A percentile compares a stretch with the other conserved stretches of the same genome.
Conservation (phyloP, 208 protist species). For the Trypanosoma cruzi region DNA sequence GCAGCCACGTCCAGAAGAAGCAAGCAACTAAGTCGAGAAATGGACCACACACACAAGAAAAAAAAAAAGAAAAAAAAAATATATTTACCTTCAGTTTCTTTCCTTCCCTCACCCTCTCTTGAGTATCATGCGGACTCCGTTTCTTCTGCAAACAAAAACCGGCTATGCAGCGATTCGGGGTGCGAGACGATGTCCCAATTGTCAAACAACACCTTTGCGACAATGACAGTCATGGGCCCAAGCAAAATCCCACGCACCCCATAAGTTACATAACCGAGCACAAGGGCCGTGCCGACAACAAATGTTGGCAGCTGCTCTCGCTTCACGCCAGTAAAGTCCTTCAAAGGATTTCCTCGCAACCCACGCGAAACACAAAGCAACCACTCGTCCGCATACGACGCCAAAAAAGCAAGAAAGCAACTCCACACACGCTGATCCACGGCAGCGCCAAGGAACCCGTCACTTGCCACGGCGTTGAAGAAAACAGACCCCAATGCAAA, state of each 20-base stretch:
- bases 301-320: conserved; percentile 51
- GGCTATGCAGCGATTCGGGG: not conserved
- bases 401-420: conserved; percentile 34
- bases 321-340: conserved; percentile 28
- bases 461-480: not conserved
- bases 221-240: conserved; percentile 70
- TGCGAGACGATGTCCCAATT: conserved; percentile 67
- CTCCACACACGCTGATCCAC: conserved; percentile 33
- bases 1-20: too few species aligned
- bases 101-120: too few species aligned
- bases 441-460: conserved; percentile 17
- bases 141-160: not conserved
- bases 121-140: not conserved
- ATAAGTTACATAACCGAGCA: conserved; percentile 69
- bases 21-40: too few species aligned
- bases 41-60: too few species aligned
- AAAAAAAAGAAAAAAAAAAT: too few species aligned
- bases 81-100: too few species aligned
- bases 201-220: conserved; percentile 74
- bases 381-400: conserved; percentile 64
- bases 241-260: conserved; percentile 64
- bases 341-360: conserved; percentile 34
- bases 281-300: conserved; percentile 56
- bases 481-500: conserved; percentile 29
- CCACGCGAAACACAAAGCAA: conserved; percentile 64